Conservation (phyloP, 768 basidiomycete genomes). For the Neoboletus brunneissimus region DNA sequence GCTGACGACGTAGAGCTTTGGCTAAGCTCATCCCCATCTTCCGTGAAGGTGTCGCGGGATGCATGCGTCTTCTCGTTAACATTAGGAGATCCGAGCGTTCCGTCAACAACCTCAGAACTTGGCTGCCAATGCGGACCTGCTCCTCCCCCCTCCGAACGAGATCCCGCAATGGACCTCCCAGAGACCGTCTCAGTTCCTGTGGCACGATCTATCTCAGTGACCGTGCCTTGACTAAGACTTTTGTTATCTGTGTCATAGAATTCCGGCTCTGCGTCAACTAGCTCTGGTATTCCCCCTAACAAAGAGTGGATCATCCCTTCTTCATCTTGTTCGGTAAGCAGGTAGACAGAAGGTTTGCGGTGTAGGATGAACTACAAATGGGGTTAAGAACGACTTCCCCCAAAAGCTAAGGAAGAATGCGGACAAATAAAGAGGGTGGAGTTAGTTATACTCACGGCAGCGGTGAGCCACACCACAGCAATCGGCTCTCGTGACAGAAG, state of each 20-base stretch:
- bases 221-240: neutral
- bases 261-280: constrained; percentile 30
- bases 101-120: neutral
- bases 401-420: neutral
- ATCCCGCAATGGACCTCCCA: neutral
- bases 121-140: neutral
- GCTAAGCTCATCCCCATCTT: neutral
- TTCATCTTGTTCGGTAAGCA: constrained; percentile 65
- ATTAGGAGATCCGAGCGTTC: neutral
- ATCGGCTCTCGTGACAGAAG: constrained; percentile 81
- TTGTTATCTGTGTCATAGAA: neutral
- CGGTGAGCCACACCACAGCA: constrained; percentile 74
- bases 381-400: neutral
- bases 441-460: constrained; percentile 57
- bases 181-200: neutral
- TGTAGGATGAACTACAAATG: constrained; percentile 61
- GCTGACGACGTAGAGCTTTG: neutral
- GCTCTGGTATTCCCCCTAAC: constrained; percentile 60
- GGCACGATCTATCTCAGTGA: neutral
- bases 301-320: constrained; percentile 82
- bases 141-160: neutral
- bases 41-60: neutral
- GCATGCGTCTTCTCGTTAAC: neutral
- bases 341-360: constrained; percentile 63
- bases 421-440: neutral